A percentile compares a stretch with the other conserved stretches of the same genome.
Conservation (phyloP, 2,329 filamentous ascomycete species). For the Emmonsiellopsis sp. region DNA sequence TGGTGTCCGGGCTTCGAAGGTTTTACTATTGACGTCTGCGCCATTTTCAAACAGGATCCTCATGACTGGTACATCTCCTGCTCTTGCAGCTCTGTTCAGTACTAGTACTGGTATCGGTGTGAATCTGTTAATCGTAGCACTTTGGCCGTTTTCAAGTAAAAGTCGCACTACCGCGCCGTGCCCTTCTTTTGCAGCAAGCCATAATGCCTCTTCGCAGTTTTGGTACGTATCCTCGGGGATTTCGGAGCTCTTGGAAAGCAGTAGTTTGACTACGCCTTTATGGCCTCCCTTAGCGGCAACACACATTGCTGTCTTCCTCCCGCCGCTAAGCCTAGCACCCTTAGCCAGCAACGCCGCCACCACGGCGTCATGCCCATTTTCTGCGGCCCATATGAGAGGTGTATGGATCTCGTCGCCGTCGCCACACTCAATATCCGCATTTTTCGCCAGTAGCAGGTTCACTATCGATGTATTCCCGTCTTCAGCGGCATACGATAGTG, state of each 20-base stretch:
- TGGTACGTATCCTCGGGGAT: no score
- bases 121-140: no score
- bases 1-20: not conserved
- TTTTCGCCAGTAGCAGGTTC: not conserved
- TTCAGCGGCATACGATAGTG: no score
- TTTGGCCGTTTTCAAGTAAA: not conserved
- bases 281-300: not conserved
- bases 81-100: not conserved
- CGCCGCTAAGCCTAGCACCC: not conserved
- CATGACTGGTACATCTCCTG: not conserved
- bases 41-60: not conserved
- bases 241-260: not conserved
- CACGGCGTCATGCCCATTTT: not conserved
- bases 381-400: not conserved
- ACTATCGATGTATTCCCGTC: not conserved
- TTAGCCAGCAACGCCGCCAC: not conserved
- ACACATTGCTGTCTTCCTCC: not conserved
- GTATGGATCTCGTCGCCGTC: not conserved
- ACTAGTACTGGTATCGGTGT: no score
- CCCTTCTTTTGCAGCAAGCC: not conserved
- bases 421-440: not conserved
- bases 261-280: not conserved
- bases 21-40: no score
- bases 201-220: not conserved
- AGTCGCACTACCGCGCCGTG: not conserved